phyloP scores from a whole-genome alignment of 1,284 basidiomycete species.

The Erythrobasidium hasegawianum region DNA sequence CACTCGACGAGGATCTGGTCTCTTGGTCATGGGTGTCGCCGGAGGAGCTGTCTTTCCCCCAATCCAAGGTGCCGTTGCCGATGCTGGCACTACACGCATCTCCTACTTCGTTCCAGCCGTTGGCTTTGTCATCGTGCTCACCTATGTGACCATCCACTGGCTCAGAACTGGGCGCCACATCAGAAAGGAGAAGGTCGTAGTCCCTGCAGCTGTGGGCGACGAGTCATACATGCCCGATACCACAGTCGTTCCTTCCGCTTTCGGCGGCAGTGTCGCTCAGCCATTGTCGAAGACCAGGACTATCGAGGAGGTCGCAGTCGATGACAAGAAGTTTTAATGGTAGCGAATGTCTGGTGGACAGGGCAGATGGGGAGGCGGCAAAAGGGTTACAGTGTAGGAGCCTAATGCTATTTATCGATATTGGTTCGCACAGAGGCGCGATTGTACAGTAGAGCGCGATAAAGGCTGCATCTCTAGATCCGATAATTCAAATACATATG shows the following conservation, averaged over 20 bases:
- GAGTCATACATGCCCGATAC: not conserved
- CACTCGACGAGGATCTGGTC: constrained; percentile 62
- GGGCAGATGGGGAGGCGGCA: no score
- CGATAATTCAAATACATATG: no score
- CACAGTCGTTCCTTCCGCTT: not conserved
- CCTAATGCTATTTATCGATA: no score
- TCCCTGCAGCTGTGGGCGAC: not conserved
- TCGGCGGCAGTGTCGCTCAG: not conserved
- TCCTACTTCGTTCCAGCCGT: constrained; percentile 50
- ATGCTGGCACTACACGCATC: constrained; percentile 55
- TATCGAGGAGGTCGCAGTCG: not conserved
- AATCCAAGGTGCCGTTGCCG: constrained; percentile 65
- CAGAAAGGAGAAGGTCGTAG: not conserved
- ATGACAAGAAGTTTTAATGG: not conserved
- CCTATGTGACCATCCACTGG: constrained; percentile 40
- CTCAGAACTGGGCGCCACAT: not conserved
- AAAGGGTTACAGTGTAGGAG: no score
- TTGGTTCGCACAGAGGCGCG: no score
- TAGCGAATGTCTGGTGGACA: no score
- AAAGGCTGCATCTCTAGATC: no score
- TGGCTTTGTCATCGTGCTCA: not conserved
- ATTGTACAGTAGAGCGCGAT: no score
- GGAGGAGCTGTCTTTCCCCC: constrained; percentile 73
- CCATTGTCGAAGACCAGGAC: constrained; percentile 1
- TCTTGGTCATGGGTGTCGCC: constrained; percentile 56